Evolutionary conservation across 2,329 filamentous ascomycete species (phyloP).

Genomic region (Xylariaceae sp.): DNA sequence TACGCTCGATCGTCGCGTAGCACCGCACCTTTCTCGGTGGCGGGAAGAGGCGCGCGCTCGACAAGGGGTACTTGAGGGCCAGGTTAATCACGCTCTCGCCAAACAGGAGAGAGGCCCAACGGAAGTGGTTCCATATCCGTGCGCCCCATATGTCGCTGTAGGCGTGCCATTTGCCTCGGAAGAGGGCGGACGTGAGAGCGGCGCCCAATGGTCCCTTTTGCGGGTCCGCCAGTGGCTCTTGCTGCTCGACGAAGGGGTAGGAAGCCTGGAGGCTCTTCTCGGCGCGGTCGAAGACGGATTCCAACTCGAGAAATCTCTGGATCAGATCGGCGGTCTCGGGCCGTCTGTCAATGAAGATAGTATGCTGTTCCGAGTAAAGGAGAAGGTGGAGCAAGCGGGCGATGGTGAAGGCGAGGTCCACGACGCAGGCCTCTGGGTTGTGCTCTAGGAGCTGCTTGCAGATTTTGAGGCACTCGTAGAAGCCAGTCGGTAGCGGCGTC

Average conservation of each 20-base stretch:
- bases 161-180: slow-evolving; percentile 48
- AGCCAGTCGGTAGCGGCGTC: slow-evolving; percentile 35
- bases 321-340: slow-evolving; percentile 32
- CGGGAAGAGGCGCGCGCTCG: slow-evolving; percentile 31
- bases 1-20: slow-evolving; percentile 32
- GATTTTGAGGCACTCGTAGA: slow-evolving; percentile 41
- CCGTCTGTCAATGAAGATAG: slow-evolving; percentile 35
- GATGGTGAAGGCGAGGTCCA: slow-evolving; percentile 38
- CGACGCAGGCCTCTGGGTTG: slow-evolving; percentile 34
- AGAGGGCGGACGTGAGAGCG: too few relatives aligned
- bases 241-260: slow-evolving; percentile 35
- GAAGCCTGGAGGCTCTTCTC: slow-evolving; percentile 31
- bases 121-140: slow-evolving; percentile 54
- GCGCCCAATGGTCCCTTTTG: too few relatives aligned
- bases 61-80: slow-evolving; percentile 34
- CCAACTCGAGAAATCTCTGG: slow-evolving; percentile 36
- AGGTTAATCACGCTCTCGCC: slow-evolving; percentile 45
- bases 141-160: slow-evolving; percentile 51
- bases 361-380: slow-evolving; percentile 30
- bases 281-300: slow-evolving; percentile 36
- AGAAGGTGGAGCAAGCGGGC: slow-evolving; percentile 38
- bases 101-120: slow-evolving; percentile 51
- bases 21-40: slow-evolving; percentile 28
- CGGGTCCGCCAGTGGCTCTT: slow-evolving; percentile 32
- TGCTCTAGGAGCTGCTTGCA: slow-evolving; percentile 30